Base-by-base conservation (phyloP, 2,329 filamentous ascomycete genomes). In the Aureobasidium sp. region DNA sequence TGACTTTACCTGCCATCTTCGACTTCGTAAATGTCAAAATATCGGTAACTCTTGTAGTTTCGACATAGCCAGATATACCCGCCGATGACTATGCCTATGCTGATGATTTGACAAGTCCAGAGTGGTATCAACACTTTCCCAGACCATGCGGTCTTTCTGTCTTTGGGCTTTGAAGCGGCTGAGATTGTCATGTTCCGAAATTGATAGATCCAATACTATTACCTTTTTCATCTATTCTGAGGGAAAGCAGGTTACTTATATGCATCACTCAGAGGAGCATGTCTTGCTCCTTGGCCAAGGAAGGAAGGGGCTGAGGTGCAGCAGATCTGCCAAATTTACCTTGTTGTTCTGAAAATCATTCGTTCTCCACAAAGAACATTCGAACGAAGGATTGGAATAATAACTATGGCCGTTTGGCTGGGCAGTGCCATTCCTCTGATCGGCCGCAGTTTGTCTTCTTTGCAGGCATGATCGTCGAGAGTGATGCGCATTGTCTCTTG, bases 71-170 rank as follows among this genome's bases (percentile, higher is more conserved):
- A 38, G 22, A 30, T 32, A 24, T 30, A 49, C 11, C 24, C 17
- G 6, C 17, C 16, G 24, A 49, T 29, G 17, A 2, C 29, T 2
- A 22, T 4, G 3, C 21, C 6, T 6, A n/a, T 21, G 2, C 14
- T 16, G 4, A 6, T 6, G 12, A 48, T 37, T 8, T 49, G 34
- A 3, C 29, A 22, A 8, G 34, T 29, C 45, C 45, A 49, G 6
- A 49, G 8, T 11, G 45, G 45, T 3, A 38, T 38, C 6, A 49
- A 25, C 6, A 49, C 45, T 17, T 39, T 49, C 6, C 45, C 34
- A 49, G 34, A 39, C 32, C 32, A 49, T 6, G 45, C 45, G 12
- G 25, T 38, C 24, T 49, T 49, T 22, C 21, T 48, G 32, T 27
- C 30, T 10, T 7, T 6, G 2, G 24, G 6, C 22, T 38, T 8